phyloP scores from a whole-genome alignment of 495 filamentous ascomycete genomes.

The Podospora pseudocomata region DNA sequence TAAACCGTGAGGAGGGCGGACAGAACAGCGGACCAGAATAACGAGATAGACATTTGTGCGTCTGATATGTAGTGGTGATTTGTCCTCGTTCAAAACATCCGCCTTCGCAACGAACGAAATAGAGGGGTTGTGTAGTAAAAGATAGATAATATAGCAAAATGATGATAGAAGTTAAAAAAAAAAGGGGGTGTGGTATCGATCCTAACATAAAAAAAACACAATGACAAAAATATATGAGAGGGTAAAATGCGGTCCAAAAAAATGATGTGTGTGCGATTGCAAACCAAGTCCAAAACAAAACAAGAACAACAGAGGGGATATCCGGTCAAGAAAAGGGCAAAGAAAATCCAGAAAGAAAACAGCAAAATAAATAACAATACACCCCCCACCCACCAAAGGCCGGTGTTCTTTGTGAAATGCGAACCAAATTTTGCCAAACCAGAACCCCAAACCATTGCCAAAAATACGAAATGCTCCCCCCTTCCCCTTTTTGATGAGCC shows the following conservation, averaged over 20 bases:
- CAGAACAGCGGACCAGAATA: not conserved
- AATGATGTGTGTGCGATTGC: not conserved
- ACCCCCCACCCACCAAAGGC: not conserved
- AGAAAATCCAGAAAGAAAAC: not conserved
- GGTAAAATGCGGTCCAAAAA: slow-evolving; percentile 6
- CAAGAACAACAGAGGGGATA: slow-evolving; percentile 1
- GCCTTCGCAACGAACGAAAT: not conserved
- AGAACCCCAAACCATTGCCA: slow-evolving; percentile 2
- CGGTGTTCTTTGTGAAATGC: slow-evolving; percentile 6
- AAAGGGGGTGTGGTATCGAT: slow-evolving; percentile 23
- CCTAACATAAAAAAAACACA: slow-evolving; percentile 6
- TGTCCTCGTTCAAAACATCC: not conserved
- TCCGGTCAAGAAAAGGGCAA: not conserved
- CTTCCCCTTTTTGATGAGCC: not conserved
- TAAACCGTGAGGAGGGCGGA: not conserved
- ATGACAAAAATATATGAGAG: slow-evolving; percentile 1
- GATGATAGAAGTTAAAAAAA: slow-evolving; percentile 1
- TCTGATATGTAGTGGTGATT: not conserved
- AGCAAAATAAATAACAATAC: not conserved
- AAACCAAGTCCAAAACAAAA: slow-evolving; percentile 1
- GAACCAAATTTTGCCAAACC: slow-evolving; percentile 9
- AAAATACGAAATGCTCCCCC: not conserved
- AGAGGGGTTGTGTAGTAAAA: not conserved
- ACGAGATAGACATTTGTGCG: not conserved
- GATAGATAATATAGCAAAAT: not conserved